Evolutionary conservation across 352 stramenopile genomes (phyloP).

Genomic region (Phytophthora megakarya): DNA sequence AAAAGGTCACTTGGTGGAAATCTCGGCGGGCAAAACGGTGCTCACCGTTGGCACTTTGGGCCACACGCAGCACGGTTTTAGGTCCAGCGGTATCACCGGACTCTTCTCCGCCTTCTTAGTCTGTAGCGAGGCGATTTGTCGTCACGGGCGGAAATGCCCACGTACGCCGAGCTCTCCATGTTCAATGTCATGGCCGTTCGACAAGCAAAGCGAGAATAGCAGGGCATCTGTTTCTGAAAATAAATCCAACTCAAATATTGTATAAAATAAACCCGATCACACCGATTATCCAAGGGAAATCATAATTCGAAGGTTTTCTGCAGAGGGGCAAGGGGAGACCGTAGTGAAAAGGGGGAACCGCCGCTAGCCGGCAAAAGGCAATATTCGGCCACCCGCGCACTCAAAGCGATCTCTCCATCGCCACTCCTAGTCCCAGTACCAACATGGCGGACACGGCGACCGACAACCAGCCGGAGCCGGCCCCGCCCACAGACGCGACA

Average conservation of each 20-base stretch:
- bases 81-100: slow-evolving; percentile 26
- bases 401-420: neutral
- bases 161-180: neutral
- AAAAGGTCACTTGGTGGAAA: slow-evolving; percentile 26
- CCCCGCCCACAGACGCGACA: slow-evolving; percentile 31
- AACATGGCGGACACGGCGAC: slow-evolving; percentile 34
- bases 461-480: slow-evolving; percentile 43
- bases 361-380: slow-evolving; percentile 27
- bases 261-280: neutral
- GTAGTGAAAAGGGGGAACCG: slow-evolving; percentile 23
- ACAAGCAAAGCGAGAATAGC: slow-evolving; percentile 15
- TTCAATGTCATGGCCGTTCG: neutral
- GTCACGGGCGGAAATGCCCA: slow-evolving; percentile 11
- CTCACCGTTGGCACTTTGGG: slow-evolving; percentile 1
- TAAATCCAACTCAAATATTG: neutral
- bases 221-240: slow-evolving; percentile 12
- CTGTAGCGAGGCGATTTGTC: slow-evolving; percentile 16
- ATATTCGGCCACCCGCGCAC: slow-evolving; percentile 34
- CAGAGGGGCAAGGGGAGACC: slow-evolving; percentile 18
- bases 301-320: slow-evolving; percentile 5
- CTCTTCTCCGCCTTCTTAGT: slow-evolving; percentile 35
- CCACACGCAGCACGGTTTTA: slow-evolving; percentile 22
- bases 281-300: slow-evolving; percentile 9
- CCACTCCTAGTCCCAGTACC: neutral
- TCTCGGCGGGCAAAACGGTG: slow-evolving; percentile 12